Evolutionary conservation across 768 basidiomycete species (phyloP), one percentile per base, ranked within the genome.

Genomic region (Suillus cothurnatus): DNA sequence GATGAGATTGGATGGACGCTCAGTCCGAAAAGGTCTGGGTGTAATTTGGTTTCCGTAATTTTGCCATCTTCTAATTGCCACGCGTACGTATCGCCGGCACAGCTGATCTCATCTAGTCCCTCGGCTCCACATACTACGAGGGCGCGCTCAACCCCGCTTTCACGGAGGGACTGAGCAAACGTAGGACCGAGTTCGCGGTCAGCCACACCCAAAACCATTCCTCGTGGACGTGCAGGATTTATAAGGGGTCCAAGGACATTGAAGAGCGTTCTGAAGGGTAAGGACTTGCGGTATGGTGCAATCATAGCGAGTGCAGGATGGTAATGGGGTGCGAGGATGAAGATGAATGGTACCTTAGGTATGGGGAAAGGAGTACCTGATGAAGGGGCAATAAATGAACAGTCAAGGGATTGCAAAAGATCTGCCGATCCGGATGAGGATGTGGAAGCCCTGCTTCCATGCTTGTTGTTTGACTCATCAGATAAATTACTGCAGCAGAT

Each of bases 181-280:
- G 92, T 88, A 7, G 80, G 75, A 0, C 96, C 97, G 28, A 99
- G 86, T 70, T 88, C 88, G 57, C 80, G 87, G 65, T 89, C 90
- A 11, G 95, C 91, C 39, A 99, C 91, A 52, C 97, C 97, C 43
- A 99, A 82, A 5, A 99, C 86, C 91, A 98, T 95, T 3, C 94
- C 90, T 4, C 83, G 84, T 3, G 97, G 97, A 11, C 82, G 79
- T 0, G 93, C 90, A 3, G 97, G 97, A 77, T 97, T 98, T 78
- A 97, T 91, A 45, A 99, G 85, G 0, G 97, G 97, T 0, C 97
- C 96, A 38, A 98, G 83, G 65, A 95, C 80, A 78, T 99, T 99
- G 85, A 97, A 98, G 81, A 99, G 89, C 11, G 97, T 98, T 55
- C 95, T 90, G 81, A 97, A 98, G 55, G 95, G 94, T 61, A 99